Conservation (phyloP, 139 green algal genomes). For the Micractinium sp. region DNA sequence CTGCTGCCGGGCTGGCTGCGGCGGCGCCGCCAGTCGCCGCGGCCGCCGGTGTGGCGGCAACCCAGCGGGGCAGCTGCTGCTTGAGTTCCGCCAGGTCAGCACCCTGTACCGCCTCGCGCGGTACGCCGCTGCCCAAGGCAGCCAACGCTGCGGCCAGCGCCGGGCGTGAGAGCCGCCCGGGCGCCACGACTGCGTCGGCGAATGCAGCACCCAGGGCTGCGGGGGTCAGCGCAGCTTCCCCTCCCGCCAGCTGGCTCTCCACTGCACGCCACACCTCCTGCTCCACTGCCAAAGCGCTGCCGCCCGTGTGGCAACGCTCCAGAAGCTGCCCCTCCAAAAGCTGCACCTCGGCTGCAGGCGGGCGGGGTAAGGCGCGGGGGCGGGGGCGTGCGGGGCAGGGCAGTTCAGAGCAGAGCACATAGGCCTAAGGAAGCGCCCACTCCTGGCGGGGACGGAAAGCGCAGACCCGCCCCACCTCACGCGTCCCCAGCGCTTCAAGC, state of each 20-base stretch:
- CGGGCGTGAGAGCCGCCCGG: constrained; percentile 28
- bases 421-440: too few relatives aligned
- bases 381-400: too few relatives aligned
- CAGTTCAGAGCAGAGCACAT: too few relatives aligned
- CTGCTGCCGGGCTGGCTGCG: not conserved
- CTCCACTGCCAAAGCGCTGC: not conserved
- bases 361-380: not conserved
- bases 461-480: too few relatives aligned
- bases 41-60: not conserved
- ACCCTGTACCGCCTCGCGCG: not conserved
- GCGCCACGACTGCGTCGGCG: constrained; percentile 11
- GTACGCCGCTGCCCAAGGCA: not conserved
- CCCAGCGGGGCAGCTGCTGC: constrained; percentile 28
- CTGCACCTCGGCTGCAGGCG: not conserved
- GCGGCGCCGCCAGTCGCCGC: not conserved
- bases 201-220: constrained; percentile 13
- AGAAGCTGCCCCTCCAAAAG: constrained; percentile 43
- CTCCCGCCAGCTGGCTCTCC: constrained; percentile 13
- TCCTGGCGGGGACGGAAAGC: too few relatives aligned
- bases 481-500: too few relatives aligned
- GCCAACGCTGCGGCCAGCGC: constrained; percentile 22
- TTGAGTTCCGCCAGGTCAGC: constrained; percentile 7
- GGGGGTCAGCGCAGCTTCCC: not conserved
- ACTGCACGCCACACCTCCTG: not conserved
- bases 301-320: not conserved